Evolutionary conservation across 78 protist genomes (phyloP).

Genomic region (Dictyostelium firmibasis): DNA sequence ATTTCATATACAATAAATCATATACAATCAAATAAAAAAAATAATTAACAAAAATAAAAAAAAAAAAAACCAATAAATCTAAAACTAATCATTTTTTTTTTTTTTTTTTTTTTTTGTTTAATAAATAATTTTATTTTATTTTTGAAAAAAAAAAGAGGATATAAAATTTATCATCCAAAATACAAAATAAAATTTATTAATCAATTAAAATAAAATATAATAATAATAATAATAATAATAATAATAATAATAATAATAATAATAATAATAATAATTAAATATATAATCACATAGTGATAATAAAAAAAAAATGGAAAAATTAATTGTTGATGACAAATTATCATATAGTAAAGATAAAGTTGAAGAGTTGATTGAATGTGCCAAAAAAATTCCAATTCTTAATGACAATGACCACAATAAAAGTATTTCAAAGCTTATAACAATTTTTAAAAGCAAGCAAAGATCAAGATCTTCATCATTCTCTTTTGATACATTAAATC

Average conservation of each 20-base stretch:
- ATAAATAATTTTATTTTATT: too few species aligned
- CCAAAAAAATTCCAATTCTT: not conserved
- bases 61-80: not conserved
- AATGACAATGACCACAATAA: not conserved
- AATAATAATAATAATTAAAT: too few species aligned
- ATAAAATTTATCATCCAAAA: not conserved
- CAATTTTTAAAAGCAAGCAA: not conserved
- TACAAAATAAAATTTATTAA: too few species aligned
- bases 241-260: too few species aligned
- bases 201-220: too few species aligned
- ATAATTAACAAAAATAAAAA: too few species aligned
- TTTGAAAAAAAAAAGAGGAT: not conserved
- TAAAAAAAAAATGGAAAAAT: not conserved
- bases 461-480: not conserved
- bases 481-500: not conserved
- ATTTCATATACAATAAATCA: not conserved
- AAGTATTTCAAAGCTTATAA: not conserved
- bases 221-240: too few species aligned
- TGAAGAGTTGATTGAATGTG: not conserved
- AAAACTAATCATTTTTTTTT: not conserved
- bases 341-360: not conserved
- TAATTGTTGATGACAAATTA: not conserved
- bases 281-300: too few species aligned
- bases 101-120: too few species aligned
- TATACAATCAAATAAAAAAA: not conserved